These are phyloP conservation scores for Pseudevernia furfuracea DNA, from an alignment of 495 filamentous ascomycete genomes.

Conservation along the genomic window DNA sequence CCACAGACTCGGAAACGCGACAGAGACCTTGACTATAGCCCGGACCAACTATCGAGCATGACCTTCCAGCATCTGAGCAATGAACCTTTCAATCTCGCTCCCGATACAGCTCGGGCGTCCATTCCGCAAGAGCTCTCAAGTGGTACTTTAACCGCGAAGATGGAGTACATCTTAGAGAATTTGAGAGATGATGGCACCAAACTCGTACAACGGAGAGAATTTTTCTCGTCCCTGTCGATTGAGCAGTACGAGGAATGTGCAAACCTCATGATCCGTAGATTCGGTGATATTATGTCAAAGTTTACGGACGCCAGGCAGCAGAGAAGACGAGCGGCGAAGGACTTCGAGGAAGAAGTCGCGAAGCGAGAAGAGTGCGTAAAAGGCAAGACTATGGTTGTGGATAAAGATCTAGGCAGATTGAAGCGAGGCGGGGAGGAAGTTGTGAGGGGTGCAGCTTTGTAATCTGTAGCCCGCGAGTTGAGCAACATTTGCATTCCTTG, in stretches of 20 bases:
- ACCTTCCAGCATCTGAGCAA: conserved; percentile 44
- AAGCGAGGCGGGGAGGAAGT: conserved; percentile 23
- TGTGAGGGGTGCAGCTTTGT: conserved; percentile 13
- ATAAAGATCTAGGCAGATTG: conserved; percentile 23
- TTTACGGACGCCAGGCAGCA: conserved; percentile 56
- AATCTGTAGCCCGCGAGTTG: background rate
- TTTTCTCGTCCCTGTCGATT: conserved; percentile 57
- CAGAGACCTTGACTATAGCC: conserved; percentile 46
- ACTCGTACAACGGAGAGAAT: conserved; percentile 46
- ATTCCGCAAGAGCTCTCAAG: conserved; percentile 19
- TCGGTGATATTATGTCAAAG: conserved; percentile 52
- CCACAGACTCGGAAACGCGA: conserved; percentile 18
- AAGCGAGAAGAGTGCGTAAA: conserved; percentile 41
- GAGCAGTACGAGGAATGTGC: conserved; percentile 77
- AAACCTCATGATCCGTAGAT: conserved; percentile 68
- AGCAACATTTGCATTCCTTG: background rate
- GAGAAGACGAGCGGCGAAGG: conserved; percentile 54
- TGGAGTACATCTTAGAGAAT: conserved; percentile 36
- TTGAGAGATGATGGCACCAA: conserved; percentile 12
- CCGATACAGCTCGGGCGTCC: conserved; percentile 21
- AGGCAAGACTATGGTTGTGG: conserved; percentile 34
- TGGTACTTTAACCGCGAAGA: conserved; percentile 34
- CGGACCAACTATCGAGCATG: conserved; percentile 44
- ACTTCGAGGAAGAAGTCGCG: conserved; percentile 63
- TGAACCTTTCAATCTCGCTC: conserved; percentile 50